Base-by-base conservation (phyloP, 768 basidiomycete species). In the Calocybe indica region DNA sequence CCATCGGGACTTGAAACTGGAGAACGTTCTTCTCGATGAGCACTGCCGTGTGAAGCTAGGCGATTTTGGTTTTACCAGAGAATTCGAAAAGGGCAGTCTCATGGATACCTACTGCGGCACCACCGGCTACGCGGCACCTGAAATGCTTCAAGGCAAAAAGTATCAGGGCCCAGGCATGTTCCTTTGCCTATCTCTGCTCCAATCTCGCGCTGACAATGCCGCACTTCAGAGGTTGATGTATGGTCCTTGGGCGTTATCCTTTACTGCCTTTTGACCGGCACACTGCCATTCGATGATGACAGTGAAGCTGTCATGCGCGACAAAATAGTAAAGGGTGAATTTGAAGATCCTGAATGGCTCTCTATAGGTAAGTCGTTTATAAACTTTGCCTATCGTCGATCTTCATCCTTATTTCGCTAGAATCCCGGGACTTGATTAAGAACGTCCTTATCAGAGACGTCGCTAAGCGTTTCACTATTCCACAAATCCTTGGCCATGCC, bases 21-120 rank as follows among this genome's bases (percentile, higher is more conserved):
- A 97, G 72, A 97, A 97, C 59, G 89, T 95, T 0, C 67, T 97
- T 28, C 66, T 97, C 43, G 93, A 97, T 62, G 93, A 94, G 62
- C 78, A 83, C 29, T 89, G 92, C 64, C 79, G 88, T 47, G 82
- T 97, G 57, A 97, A 96, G 64, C 78, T 97, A 9, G 92, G 92
- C 2, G 93, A 97, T 65, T 88, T 97, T 63, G 93, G 93, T 3
- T 96, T 97, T 59, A 94, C 92, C 9, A 76, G 93, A 34, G 93
- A 95, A 67, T 95, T 86, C 65, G 88, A 94, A 52, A 72, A 75
- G 11, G 85, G 85, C 2, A 59, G 67, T 2, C 73, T 87, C 30
- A 81, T 97, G 78, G 93, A 96, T 60, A 96, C 93, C 0, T 95
- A 88, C 59, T 97, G 93, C 59, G 93, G 94, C 7, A 96, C 93